Evolutionary conservation across 306 rosid species (phyloP).

Genomic region (Malus asiatica): DNA sequence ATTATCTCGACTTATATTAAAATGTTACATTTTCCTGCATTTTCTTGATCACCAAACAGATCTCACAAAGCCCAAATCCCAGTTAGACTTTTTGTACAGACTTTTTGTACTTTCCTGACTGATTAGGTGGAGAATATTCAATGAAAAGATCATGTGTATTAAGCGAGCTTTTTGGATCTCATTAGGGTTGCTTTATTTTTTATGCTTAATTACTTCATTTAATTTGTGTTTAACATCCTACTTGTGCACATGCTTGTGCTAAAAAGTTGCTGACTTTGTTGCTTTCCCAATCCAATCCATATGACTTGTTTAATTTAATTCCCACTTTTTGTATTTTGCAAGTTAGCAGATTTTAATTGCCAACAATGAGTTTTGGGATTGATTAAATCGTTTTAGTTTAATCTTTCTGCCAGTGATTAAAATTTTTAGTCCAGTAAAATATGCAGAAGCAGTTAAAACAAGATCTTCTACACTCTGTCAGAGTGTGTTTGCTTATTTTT

Average conservation of each 20-base stretch:
- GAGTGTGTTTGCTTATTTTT: background rate
- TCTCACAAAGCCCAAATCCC: slow-evolving; percentile 6
- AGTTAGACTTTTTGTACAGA: background rate
- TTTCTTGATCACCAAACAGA: slow-evolving; percentile 10
- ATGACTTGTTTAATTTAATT: background rate
- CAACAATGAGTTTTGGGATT: background rate
- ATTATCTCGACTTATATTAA: background rate
- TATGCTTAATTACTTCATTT: slow-evolving; percentile 19
- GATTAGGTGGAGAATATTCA: slow-evolving; percentile 2
- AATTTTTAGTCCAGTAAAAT: background rate
- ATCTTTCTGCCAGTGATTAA: background rate
- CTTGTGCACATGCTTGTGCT: background rate
- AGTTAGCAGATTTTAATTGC: background rate
- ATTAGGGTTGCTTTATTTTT: slow-evolving; percentile 8
- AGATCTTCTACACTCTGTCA: background rate
- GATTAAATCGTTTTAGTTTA: background rate
- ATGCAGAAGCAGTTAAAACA: background rate
- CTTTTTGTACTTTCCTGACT: background rate
- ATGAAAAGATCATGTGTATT: slow-evolving; percentile 42
- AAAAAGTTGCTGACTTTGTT: background rate
- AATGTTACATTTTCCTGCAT: background rate
- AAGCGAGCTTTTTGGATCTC: slow-evolving; percentile 67
- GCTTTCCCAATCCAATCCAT: background rate
- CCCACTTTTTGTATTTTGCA: slow-evolving; percentile 5
- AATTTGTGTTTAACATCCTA: background rate